Evolutionary conservation across 108 stramenopile genomes (phyloP).

Genomic region (Phaeodactylum tricornutum): DNA sequence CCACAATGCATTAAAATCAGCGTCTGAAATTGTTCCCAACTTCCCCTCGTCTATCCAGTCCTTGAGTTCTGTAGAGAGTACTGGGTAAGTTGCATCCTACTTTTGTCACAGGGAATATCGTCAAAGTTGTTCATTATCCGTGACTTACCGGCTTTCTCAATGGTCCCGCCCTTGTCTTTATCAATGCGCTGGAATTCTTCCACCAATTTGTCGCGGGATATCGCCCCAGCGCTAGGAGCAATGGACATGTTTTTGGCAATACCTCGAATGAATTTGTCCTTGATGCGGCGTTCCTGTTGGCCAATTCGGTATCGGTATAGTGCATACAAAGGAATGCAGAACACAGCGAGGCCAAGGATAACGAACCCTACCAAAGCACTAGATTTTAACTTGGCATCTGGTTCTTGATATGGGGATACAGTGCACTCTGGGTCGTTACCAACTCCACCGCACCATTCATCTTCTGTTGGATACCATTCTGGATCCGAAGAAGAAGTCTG

Average conservation of each 20-base stretch:
- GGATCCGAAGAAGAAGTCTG: no score
- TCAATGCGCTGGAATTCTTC: constrained; percentile 20
- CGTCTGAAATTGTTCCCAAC: constrained; percentile 8
- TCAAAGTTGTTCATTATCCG: constrained; percentile 22
- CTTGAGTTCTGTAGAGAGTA: constrained; percentile 11
- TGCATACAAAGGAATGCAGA: neutral
- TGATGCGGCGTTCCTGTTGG: constrained; percentile 12
- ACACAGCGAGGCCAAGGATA: neutral
- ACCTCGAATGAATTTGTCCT: constrained; percentile 15
- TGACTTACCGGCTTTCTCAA: constrained; percentile 16
- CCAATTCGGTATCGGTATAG: constrained; percentile 8
- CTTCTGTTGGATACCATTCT: no score
- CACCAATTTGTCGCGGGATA: constrained; percentile 11
- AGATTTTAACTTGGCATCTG: no score
- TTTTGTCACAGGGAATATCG: no score
- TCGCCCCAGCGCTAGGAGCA: constrained; percentile 3
- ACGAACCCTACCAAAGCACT: no score
- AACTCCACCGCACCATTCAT: no score
- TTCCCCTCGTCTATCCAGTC: constrained; percentile 20
- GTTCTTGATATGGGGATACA: no score
- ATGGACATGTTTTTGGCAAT: constrained; percentile 19
- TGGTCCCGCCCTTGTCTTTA: constrained; percentile 9
- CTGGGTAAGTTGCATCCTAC: no score
- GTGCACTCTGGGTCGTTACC: no score
- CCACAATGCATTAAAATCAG: constrained; percentile 22